Base-by-base conservation (phyloP, 2,329 filamentous ascomycete genomes). In the Alternaria triticina region DNA sequence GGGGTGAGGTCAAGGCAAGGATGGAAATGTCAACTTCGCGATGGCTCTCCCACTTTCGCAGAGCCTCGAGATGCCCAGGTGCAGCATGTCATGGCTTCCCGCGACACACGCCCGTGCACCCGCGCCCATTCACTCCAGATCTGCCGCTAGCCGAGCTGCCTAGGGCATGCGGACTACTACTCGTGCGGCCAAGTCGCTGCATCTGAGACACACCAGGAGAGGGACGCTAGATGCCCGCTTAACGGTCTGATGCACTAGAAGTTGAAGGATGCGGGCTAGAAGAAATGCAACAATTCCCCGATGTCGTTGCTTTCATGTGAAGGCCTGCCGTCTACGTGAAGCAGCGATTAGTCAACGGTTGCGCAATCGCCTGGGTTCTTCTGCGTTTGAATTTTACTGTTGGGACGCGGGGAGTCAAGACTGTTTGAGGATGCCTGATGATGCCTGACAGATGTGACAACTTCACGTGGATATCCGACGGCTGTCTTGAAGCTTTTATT, bases 71-170 rank as follows among this genome's bases (percentile, higher is more conserved):
- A 51, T 51, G 49, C 49, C 28, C 49, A 36, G 54, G 51, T 40
- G 36, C 36, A 40, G 47, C 50, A 59, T 50, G 45, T 43, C 20
- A 50, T 54, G n/a, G 50, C 47, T 52, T 49, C 45, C 51, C 25
- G 40, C 22, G 25, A 50, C 52, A 44, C 25, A 49, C 43, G 44
- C 54, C 62, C 62, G 62, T 65, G 62, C 62, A 49, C 59, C 20
- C 25, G 54, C 28, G 12, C 59, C 27, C 55, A 50, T 62, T 62
- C 59, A 65, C 59, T 52, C 62, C 44, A 54, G 59, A 65, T 65
- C 59, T 62, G 59, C 59, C 58, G 59, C 59, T 65, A 65, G 51
- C 50, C 47, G 55, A 62, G 51, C 45, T 44, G 55, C 27, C 55
- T 62, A 57, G 58, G 61, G 25, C 55, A 64, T 57, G 61, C 61